Evolutionary conservation across 495 filamentous ascomycete species (phyloP).

Genomic region (Amphirosellinia nigrospora): DNA sequence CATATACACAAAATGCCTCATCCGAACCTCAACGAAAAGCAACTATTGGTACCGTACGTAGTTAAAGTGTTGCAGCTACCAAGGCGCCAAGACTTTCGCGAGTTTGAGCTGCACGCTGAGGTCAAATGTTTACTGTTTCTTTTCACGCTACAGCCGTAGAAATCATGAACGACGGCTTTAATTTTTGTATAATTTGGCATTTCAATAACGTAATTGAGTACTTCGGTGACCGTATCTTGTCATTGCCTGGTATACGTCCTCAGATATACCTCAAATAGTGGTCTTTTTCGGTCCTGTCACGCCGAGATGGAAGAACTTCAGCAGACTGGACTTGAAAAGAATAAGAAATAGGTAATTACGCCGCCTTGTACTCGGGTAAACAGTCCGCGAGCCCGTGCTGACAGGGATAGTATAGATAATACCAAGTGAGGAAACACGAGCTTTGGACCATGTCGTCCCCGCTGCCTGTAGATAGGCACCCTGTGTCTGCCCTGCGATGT

Average conservation of each 20-base stretch:
- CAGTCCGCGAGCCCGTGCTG: background rate
- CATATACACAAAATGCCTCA: background rate
- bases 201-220: constrained; percentile 4
- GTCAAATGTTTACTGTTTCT: constrained; percentile 21
- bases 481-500: no score
- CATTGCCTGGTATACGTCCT: background rate
- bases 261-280: constrained; percentile 1
- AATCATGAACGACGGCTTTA: background rate
- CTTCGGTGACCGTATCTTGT: background rate
- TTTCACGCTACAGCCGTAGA: background rate
- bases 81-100: constrained; percentile 14
- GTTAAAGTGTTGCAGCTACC: background rate
- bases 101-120: background rate
- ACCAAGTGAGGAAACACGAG: background rate
- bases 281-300: background rate
- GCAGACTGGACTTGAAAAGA: background rate
- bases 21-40: background rate
- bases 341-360: background rate
- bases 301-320: background rate
- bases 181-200: constrained; percentile 4
- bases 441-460: background rate
- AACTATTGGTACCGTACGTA: background rate
- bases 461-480: background rate
- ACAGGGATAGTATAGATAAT: background rate
- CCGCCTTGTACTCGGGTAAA: background rate